Evolutionary conservation across 331 rosid species (phyloP).

Genomic region (Quercus lobata): DNA sequence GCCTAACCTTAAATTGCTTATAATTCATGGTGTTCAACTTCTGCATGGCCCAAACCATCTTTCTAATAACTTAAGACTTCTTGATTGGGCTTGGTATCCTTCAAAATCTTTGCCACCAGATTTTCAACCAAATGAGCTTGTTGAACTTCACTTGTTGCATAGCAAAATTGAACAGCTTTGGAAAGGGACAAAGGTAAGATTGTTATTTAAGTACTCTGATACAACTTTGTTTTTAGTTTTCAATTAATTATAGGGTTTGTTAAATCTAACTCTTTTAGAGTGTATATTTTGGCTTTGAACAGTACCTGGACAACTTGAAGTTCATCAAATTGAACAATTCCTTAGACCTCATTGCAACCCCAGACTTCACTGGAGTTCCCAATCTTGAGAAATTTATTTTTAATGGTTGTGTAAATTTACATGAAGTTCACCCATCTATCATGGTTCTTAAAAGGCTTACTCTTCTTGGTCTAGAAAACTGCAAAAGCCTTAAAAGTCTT

Average conservation of each 20-base stretch:
- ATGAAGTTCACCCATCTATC: not conserved
- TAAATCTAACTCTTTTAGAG: too few relatives aligned
- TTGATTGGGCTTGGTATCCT: not conserved
- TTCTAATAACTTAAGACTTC: not conserved
- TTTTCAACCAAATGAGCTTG: not conserved
- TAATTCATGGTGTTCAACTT: too few relatives aligned
- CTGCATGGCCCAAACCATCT: not conserved
- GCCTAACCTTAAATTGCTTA: too few relatives aligned
- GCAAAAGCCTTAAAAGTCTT: not conserved
- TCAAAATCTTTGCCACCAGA: not conserved
- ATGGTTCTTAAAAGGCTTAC: not conserved
- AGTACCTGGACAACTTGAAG: not conserved
- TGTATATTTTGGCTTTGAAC: not conserved
- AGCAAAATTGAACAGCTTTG: not conserved
- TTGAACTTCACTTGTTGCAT: not conserved
- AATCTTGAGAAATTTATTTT: not conserved
- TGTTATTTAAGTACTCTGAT: not conserved
- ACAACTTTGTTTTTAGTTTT: too few relatives aligned
- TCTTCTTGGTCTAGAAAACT: not conserved
- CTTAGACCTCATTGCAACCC: not conserved
- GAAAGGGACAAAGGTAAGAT: not conserved
- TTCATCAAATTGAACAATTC: not conserved
- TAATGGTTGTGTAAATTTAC: not conserved
- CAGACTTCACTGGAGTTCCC: not conserved
- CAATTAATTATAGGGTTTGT: too few relatives aligned